Evolutionary conservation across 2,329 filamentous ascomycete genomes (phyloP), one percentile per base, ranked within the genome.

Genomic region (Botrytis cinerea): DNA sequence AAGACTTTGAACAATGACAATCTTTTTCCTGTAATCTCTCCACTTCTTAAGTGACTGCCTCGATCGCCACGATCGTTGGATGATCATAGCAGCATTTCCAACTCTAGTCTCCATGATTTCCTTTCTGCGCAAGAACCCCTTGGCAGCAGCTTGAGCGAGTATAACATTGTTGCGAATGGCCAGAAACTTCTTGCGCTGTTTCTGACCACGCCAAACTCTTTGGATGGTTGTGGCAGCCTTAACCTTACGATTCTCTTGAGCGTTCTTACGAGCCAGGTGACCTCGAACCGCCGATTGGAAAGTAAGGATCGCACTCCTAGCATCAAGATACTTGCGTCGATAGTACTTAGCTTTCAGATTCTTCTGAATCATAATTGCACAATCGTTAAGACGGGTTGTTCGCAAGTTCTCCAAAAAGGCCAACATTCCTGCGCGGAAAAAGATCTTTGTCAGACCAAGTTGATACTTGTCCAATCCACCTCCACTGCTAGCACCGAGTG

Each of bases 351-450:
- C 94, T 76, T 91, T 92, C 73, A 99, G 85, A 81, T 99, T 99
- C 90, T 99, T 99, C 84, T 99, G 96, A 73, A 99, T 99, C 90
- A 99, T 93, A 78, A 97, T 93, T 20, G 96, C 96, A 78, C 95
- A 97, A 77, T 94, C 93, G 81, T 97, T 98, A 81, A 99, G 87
- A 74, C 95, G 91, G 77, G 88, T 93, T 20, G 96, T 98, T 74
- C 96, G 91, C 77, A 98, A 87, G 78, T 98, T 98, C 84, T 99
- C 96, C 69, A 99, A 86, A 85, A 98, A 98, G 10, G 96, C 96
- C 79, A 99, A 91, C 96, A 99, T 99, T 83, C 96, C 96, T 73
- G 96, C 96, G 75, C 96, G 92, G 90, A 99, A 99, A 86, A 99
- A 99, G 81, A 99, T 98, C 86, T 99, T 99, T 70, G 95, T 98